Base-by-base conservation (phyloP, 1,139 yeast species). In the Spathaspora jeffriesii region DNA sequence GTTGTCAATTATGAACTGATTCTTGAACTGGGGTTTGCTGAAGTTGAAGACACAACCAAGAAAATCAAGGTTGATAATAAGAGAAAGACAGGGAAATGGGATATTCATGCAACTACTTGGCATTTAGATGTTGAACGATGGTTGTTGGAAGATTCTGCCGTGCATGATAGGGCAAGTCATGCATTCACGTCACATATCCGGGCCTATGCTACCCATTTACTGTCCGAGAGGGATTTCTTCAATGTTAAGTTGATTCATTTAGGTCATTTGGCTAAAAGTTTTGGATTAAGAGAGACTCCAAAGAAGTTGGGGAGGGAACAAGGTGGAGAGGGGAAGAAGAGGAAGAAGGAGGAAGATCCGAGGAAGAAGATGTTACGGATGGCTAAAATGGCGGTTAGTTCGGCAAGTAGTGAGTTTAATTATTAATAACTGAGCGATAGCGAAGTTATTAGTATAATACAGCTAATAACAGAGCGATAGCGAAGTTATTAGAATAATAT, bases 151-250 rank as follows among this genome's bases (percentile, higher is more conserved):
- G 88, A 88, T 56, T 68, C 78, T 1, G 65, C 71, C 0, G 79
- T 79, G 11, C 85, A 84, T 47, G 82, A 80, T 20, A 63, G 67
- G 38, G 96, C 96, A 0, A 78, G 79, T 14, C 81, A 84, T 58
- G 98, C 89, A 2, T 93, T 89, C 61, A 82, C 88, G 9, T 86
- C 96, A 51, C 98, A 93, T 64, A 75, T 93, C 39, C 78, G 98
- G 60, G 99, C 99, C 0, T 93, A 93, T 62, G 90, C 99, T n/a
- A 93, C 99, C 0, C 99, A 93, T 71, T 79, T 90, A 51, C 73
- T 92, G 0, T 61, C 82, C 1, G 99, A 95, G 64, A 80, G 93
- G 60, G 78, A 75, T 40, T 82, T 79, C 52, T 93, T 93, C 72
- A 91, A 89, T 59, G 83, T 93, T 28, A 88, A 87, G 58, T 70